Evolutionary conservation across 1,284 basidiomycete species (phyloP).

Genomic region (Boletus semigastroideus): DNA sequence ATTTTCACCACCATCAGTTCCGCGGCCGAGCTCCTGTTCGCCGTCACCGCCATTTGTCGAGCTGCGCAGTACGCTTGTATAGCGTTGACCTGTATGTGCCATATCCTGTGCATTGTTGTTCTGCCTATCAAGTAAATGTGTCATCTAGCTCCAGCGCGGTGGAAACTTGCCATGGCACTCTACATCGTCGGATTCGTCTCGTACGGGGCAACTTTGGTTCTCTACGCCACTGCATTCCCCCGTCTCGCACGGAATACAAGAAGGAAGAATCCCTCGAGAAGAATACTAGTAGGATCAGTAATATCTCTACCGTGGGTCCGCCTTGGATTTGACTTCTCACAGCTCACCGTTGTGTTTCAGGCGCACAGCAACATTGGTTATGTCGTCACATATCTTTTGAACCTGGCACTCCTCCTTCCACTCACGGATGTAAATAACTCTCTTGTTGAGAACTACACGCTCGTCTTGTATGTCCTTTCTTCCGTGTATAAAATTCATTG

Average conservation of each 20-base stretch:
- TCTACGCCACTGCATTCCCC: conserved; percentile 83
- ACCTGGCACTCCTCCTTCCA: conserved; percentile 74
- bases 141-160: conserved; percentile 57
- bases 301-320: conserved; percentile 71
- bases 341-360: conserved; percentile 34
- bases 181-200: conserved; percentile 82
- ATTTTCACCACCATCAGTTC: conserved; percentile 84
- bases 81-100: conserved; percentile 57
- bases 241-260: conserved; percentile 83
- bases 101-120: background rate
- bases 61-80: conserved; percentile 77
- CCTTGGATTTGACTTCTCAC: background rate
- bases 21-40: conserved; percentile 74
- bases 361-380: conserved; percentile 78
- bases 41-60: conserved; percentile 76
- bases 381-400: conserved; percentile 62
- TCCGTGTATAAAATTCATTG: background rate
- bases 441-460: conserved; percentile 69
- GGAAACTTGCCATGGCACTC: conserved; percentile 73
- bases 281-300: conserved; percentile 83
- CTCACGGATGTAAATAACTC: conserved; percentile 50
- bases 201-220: conserved; percentile 75
- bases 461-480: conserved; percentile 50
- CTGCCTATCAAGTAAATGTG: no score
- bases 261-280: conserved; percentile 77